phyloP scores from a whole-genome alignment of 345 rosid genomes.

The Gossypium turneri region DNA sequence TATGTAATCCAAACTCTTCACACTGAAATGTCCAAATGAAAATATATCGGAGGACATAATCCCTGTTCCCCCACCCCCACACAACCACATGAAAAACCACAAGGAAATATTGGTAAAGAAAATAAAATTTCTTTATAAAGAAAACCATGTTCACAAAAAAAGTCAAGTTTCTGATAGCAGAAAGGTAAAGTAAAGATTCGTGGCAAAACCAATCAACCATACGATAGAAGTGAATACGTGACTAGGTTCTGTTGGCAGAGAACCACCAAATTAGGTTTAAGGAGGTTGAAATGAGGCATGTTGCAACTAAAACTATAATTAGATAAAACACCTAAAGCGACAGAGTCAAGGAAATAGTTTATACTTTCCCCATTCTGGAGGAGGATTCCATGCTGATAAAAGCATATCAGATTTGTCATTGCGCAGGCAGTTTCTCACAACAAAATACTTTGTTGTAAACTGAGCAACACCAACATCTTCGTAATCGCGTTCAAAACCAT shows the following conservation, averaged over 20 bases:
- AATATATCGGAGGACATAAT: not conserved
- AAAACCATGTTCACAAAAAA: no score
- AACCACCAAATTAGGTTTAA: not conserved
- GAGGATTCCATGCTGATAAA: conserved; percentile 96
- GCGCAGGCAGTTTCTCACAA: conserved; percentile 77
- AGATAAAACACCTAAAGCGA: not conserved
- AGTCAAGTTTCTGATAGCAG: no score
- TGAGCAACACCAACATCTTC: conserved; percentile 91
- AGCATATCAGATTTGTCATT: conserved; percentile 88
- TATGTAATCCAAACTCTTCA: conserved; percentile 1
- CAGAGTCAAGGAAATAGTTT: conserved; percentile 16
- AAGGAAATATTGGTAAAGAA: not conserved
- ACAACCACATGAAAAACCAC: conserved; percentile 3
- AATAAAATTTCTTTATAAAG: not conserved
- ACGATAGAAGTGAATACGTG: not conserved
- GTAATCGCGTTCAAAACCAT: conserved; percentile 97
- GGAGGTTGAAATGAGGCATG: not conserved
- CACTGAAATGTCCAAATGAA: not conserved
- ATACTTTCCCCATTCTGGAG: conserved; percentile 98
- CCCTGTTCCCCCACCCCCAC: not conserved
- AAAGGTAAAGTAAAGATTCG: not conserved
- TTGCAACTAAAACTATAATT: not conserved
- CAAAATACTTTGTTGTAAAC: conserved; percentile 78
- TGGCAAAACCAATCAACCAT: not conserved
- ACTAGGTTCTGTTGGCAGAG: not conserved